phyloP scores from a whole-genome alignment of 2,329 filamentous ascomycete genomes.

The Fusarium tuaranense region DNA sequence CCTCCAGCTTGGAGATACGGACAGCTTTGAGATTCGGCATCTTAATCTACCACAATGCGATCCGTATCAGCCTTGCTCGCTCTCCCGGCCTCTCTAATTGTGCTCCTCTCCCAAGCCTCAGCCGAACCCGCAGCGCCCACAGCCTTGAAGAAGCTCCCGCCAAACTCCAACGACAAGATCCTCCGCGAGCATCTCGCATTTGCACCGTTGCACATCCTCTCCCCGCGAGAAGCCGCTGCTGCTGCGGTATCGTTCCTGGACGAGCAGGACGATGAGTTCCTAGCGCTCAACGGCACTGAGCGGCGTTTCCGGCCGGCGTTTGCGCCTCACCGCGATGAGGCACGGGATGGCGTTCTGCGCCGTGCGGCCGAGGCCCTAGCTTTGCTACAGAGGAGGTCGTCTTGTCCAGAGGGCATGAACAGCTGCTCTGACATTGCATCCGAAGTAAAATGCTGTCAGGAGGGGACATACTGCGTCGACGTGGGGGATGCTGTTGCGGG shows the following conservation, averaged over 20 bases:
- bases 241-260: slow-evolving; percentile 47
- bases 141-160: slow-evolving; percentile 78
- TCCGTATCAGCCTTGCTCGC: slow-evolving; percentile 49
- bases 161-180: slow-evolving; percentile 79
- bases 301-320: slow-evolving; percentile 62
- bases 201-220: slow-evolving; percentile 43
- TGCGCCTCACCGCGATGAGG: slow-evolving; percentile 57
- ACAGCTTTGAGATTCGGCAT: not conserved
- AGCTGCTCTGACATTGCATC: slow-evolving; percentile 73
- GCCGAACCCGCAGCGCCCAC: slow-evolving; percentile 60
- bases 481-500: slow-evolving; percentile 73
- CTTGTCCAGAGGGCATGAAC: slow-evolving; percentile 75
- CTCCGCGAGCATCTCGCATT: slow-evolving; percentile 74
- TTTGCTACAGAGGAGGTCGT: slow-evolving; percentile 67
- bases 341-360: slow-evolving; percentile 49
- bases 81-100: slow-evolving; percentile 59
- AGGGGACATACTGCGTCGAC: slow-evolving; percentile 73
- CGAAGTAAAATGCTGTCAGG: slow-evolving; percentile 78
- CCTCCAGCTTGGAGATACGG: not conserved
- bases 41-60: slow-evolving; percentile 51
- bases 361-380: slow-evolving; percentile 61
- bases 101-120: slow-evolving; percentile 55
- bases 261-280: slow-evolving; percentile 41
- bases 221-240: slow-evolving; percentile 46
- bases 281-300: slow-evolving; percentile 28